A percentile compares a stretch with the other conserved stretches of the same genome.
Evolutionary conservation across 2,329 filamentous ascomycete genomes (phyloP).

Genomic region (Fusarium bactridioides): DNA sequence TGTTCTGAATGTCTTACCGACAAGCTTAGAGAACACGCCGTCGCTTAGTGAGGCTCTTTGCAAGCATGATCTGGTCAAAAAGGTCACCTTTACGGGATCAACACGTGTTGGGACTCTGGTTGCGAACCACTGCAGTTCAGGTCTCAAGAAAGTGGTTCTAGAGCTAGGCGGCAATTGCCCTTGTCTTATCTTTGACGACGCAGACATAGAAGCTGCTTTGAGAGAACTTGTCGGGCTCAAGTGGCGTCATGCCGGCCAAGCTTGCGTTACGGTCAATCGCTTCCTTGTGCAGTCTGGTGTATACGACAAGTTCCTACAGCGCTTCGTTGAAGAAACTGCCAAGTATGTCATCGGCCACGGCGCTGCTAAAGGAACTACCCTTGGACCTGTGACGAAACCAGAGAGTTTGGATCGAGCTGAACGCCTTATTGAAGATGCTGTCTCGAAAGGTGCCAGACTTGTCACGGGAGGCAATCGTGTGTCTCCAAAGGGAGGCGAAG

Average conservation of each 20-base stretch:
- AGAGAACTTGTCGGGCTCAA: slow-evolving; percentile 50
- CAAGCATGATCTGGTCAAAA: slow-evolving; percentile 57
- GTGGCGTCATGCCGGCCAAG: slow-evolving; percentile 75
- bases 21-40: slow-evolving; percentile 54
- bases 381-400: slow-evolving; percentile 25
- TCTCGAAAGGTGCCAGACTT: background rate
- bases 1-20: slow-evolving; percentile 64
- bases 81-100: slow-evolving; percentile 81
- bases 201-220: slow-evolving; percentile 51
- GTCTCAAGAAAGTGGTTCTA: slow-evolving; percentile 72
- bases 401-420: slow-evolving; percentile 8
- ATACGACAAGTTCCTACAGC: slow-evolving; percentile 53
- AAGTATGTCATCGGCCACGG: slow-evolving; percentile 22
- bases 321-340: slow-evolving; percentile 3
- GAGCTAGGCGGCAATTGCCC: slow-evolving; percentile 76
- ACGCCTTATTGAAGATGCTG: slow-evolving; percentile 18
- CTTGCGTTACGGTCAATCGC: slow-evolving; percentile 70
- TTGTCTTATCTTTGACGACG: slow-evolving; percentile 72
- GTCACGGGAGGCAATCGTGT: slow-evolving; percentile 9
- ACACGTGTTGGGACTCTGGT: slow-evolving; percentile 74
- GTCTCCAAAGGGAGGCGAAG: background rate
- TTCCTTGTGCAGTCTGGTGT: slow-evolving; percentile 66
- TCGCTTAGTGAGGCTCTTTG: slow-evolving; percentile 55
- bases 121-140: slow-evolving; percentile 64
- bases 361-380: slow-evolving; percentile 1